These are phyloP conservation scores for Viridothelium virens DNA, from an alignment of 495 filamentous ascomycete species.

Conservation along the genomic window DNA sequence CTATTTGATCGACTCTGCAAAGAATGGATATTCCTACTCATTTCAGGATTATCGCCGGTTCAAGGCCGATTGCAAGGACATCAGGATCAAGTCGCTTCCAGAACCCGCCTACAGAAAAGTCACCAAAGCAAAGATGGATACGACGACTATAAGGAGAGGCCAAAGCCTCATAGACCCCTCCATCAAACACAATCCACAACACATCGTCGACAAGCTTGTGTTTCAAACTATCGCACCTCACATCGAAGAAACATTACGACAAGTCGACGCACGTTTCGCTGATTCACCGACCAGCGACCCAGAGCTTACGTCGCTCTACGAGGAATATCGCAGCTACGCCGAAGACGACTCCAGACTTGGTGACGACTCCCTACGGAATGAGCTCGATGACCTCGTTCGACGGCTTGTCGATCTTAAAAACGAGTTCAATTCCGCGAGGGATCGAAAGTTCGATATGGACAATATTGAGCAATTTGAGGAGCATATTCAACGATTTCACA, in stretches of 20 bases:
- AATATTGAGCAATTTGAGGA: neutral
- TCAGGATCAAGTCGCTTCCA: constrained; percentile 19
- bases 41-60: constrained; percentile 45
- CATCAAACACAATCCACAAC: constrained; percentile 30
- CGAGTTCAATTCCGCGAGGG: neutral
- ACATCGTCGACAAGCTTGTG: constrained; percentile 68
- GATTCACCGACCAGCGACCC: constrained; percentile 5
- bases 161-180: constrained; percentile 21
- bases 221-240: constrained; percentile 52
- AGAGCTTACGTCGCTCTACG: constrained; percentile 18
- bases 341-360: neutral
- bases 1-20: constrained; percentile 71
- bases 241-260: constrained; percentile 42
- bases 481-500: neutral
- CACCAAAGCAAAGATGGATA: constrained; percentile 31
- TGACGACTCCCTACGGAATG: neutral
- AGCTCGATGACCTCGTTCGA: constrained; percentile 6
- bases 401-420: neutral
- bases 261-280: constrained; percentile 33
- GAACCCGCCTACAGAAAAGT: constrained; percentile 34
- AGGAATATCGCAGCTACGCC: constrained; percentile 9
- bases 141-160: constrained; percentile 37
- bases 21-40: constrained; percentile 52
- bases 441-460: neutral
- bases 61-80: constrained; percentile 30